Evolutionary conservation across 1,284 basidiomycete genomes (phyloP).

Genomic region (Paramarasmius palmivorus): DNA sequence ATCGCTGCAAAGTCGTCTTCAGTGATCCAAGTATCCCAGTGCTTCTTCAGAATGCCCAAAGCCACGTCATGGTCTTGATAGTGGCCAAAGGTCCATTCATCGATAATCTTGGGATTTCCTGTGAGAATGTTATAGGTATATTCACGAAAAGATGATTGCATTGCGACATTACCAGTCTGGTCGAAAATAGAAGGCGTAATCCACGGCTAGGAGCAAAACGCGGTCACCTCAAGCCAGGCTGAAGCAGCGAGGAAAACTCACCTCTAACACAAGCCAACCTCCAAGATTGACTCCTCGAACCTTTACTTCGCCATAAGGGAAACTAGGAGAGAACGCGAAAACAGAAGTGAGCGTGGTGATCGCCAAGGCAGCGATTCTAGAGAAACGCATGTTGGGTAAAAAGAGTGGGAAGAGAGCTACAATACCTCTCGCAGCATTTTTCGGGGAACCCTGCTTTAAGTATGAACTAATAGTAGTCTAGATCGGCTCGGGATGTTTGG

Average conservation of each 20-base stretch:
- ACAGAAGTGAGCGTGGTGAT: too few species aligned
- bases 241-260: conserved; percentile 24
- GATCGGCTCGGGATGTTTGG: too few species aligned
- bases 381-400: too few species aligned
- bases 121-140: neutral
- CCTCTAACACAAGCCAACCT: conserved; percentile 82
- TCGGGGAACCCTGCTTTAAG: too few species aligned
- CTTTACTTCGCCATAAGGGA: conserved; percentile 57
- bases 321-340: conserved; percentile 32
- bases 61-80: conserved; percentile 56
- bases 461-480: too few species aligned
- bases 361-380: too few species aligned
- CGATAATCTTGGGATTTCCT: conserved; percentile 62
- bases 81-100: conserved; percentile 86
- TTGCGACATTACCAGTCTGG: conserved; percentile 48
- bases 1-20: conserved; percentile 76
- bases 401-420: too few species aligned
- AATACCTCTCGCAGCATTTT: too few species aligned
- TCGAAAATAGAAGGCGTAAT: conserved; percentile 89
- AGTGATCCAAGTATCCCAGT: conserved; percentile 85
- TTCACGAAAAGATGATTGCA: neutral
- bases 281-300: conserved; percentile 77
- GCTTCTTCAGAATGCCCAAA: conserved; percentile 49
- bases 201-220: conserved; percentile 59
- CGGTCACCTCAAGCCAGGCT: conserved; percentile 1